Base-by-base conservation (phyloP, 202 grass and related monocot genomes). In the Brachypodium distachyon region DNA sequence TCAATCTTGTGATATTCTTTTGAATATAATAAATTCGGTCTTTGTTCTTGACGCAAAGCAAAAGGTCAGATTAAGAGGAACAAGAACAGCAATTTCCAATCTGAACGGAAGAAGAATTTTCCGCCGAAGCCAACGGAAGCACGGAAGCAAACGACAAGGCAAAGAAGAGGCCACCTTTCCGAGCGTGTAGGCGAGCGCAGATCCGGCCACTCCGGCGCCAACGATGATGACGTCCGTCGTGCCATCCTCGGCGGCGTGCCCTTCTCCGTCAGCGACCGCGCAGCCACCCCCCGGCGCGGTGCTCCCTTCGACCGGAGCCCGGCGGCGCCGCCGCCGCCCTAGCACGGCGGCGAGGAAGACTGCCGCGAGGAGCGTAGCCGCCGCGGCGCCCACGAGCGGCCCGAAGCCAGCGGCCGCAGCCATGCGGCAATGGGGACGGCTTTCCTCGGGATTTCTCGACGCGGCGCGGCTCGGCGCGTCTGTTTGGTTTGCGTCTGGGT, bases 121-220 rank as follows among this genome's bases (percentile, higher is more conserved):
- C 27, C n/a, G 41, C 48, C 10, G 34, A 81, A 64, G 63, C 42
- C 39, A 47, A 26, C 4, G 9, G 34, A 47, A 64, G 0, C 70
- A 60, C 32, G 37, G 60, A 9, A 75, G 69, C 8, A 9, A 39
- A 56, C 8, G 23, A 74, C 54, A 67, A 50, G 43, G 7, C 7
- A 27, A 61, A 78, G 77, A 63, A 61, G 31, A 14, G 68, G 40
- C 41, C 52, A 99, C 96, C 89, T 93, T 87, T 72, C 89, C 96
- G 1, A 99, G 96, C 48, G 92, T 93, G 69, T 85, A 99, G 27
- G 96, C 96, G 14, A 99, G 87, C 53, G 96, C 96, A 72, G 96
- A 96, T 73, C 96, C 96, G 71, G 96, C 96, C 3, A 99, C 92
- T 12, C 96, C 96, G 67, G 96, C 92, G 8, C 96, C 96, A 3